These are phyloP conservation scores for Rutstroemia sp. DNA, from an alignment of 2,329 filamentous ascomycete species.

Conservation along the genomic window DNA sequence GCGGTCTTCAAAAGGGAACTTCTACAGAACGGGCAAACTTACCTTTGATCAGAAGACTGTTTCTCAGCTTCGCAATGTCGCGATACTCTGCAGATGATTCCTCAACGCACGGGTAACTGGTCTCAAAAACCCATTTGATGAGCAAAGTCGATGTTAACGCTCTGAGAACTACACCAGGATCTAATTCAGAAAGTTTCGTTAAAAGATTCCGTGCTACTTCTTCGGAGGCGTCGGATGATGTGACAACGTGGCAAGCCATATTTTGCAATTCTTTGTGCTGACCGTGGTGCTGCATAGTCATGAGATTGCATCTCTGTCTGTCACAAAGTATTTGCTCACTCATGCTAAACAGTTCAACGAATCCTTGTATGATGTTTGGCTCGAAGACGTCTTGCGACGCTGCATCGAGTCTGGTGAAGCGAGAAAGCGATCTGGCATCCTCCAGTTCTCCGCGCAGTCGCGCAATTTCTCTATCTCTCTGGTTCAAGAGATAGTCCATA, in stretches of 20 bases:
- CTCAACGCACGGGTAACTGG: slow-evolving; percentile 9
- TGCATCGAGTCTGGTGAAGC: neutral
- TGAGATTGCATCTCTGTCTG: neutral
- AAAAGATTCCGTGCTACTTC: neutral
- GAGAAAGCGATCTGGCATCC: neutral
- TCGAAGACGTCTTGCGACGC: neutral
- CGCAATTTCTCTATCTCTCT: neutral
- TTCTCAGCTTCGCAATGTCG: neutral
- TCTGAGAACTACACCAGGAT: neutral
- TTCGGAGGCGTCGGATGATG: too few species aligned
- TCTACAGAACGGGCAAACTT: neutral
- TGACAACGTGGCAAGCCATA: neutral
- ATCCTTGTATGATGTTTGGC: neutral
- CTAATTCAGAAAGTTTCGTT: neutral
- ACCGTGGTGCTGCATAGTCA: neutral
- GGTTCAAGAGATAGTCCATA: neutral
- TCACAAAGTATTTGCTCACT: neutral
- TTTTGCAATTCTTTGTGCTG: neutral
- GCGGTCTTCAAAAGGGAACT: too few species aligned
- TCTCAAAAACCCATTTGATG: slow-evolving; percentile 11
- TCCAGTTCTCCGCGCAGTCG: neutral
- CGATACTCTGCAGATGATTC: neutral
- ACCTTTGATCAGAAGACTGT: slow-evolving; percentile 6
- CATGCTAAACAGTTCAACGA: neutral
- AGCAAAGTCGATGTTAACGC: slow-evolving; percentile 5